Evolutionary conservation across 2,329 filamentous ascomycete genomes (phyloP), one percentile per base, ranked within the genome.

Genomic region (Penicillium sclerotiorum): DNA sequence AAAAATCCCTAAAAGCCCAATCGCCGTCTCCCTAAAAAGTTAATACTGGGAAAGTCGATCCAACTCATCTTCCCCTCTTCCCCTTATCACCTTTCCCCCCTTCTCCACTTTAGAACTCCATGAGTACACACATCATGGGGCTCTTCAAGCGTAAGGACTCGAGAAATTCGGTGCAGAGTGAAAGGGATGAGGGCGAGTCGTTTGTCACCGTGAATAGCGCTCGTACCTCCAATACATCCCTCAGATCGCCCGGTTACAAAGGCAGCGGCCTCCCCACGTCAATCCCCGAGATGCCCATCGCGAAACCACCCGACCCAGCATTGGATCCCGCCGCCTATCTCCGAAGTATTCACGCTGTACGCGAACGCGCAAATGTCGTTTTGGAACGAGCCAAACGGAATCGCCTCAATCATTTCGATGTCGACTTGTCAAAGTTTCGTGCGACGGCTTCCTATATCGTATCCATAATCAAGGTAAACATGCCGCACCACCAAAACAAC

Each of bases 261-360:
- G 75, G 72, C 58, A 73, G 74, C 50, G 72, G 78, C 57, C 69
- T 73, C 42, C 76, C 77, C 27, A 71, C 71, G 11, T 71, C 77
- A 51, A 81, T 92, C 59, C 85, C 87, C 60, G 89, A 91, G 71
- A 80, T 95, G 63, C 83, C 90, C 57, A 82, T 97, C 40, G 89
- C 93, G 42, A 87, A 85, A 64, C 85, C 91, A 13, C 92, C 93
- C 22, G 92, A 97, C 73, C 92, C 93, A 63, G 81, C 87, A 55
- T 79, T 93, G 60, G 90, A 97, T 69, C 92, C 93, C 17, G 90
- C 88, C 20, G 92, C 86, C 53, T 97, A 97, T 73, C 82, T 99
- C 64, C 85, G 89, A 67, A 96, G 91, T 74, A 84, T 97, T 64
- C 85, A 90, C 64, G 85, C 94, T 22, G 90, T 99, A 21, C 82